Percentiles rank a stretch among this genome's conserved stretches.
Conservation (phyloP, 2,329 filamentous ascomycete species). For the Curvularia sp. region DNA sequence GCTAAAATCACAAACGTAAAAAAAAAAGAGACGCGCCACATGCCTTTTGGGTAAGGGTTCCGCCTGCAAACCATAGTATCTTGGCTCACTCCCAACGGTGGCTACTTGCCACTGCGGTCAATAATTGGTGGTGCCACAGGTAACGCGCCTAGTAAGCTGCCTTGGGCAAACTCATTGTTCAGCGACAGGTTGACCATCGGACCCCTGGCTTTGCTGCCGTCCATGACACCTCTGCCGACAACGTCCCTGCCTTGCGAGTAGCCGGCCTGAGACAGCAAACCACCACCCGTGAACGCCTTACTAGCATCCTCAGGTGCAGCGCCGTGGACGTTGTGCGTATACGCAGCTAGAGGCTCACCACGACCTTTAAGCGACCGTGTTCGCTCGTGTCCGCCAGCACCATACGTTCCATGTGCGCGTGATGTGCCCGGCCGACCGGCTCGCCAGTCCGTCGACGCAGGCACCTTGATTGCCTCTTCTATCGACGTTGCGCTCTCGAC, state of each 20-base stretch:
- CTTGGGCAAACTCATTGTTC: slow-evolving; percentile 53
- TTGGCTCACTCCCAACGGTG: not conserved
- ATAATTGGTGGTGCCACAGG: slow-evolving; percentile 47
- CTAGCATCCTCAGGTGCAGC: slow-evolving; percentile 41
- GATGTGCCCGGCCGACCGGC: slow-evolving; percentile 39
- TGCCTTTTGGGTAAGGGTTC: slow-evolving; percentile 1
- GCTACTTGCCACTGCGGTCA: slow-evolving; percentile 44
- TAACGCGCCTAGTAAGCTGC: slow-evolving; percentile 57
- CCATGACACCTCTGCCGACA: slow-evolving; percentile 55
- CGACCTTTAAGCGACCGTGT: slow-evolving; percentile 46
- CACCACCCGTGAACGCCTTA: slow-evolving; percentile 55
- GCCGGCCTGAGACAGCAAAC: slow-evolving; percentile 52
- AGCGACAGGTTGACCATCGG: slow-evolving; percentile 56
- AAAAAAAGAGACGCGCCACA: not conserved
- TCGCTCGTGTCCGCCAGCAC: slow-evolving; percentile 39
- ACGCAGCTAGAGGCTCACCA: slow-evolving; percentile 42
- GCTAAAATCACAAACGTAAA: slow-evolving; percentile 3
- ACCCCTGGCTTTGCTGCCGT: slow-evolving; percentile 53
- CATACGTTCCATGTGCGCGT: slow-evolving; percentile 38
- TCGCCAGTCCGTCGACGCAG: slow-evolving; percentile 55
- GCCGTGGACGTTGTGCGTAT: slow-evolving; percentile 45
- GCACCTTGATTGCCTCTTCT: slow-evolving; percentile 53
- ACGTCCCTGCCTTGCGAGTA: slow-evolving; percentile 49
- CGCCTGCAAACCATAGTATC: slow-evolving; percentile 4
- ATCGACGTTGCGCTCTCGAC: slow-evolving; percentile 57